These are phyloP conservation scores for Astragalus glycyphyllos DNA, from an alignment of 306 rosid genomes.

Conservation along the genomic window DNA sequence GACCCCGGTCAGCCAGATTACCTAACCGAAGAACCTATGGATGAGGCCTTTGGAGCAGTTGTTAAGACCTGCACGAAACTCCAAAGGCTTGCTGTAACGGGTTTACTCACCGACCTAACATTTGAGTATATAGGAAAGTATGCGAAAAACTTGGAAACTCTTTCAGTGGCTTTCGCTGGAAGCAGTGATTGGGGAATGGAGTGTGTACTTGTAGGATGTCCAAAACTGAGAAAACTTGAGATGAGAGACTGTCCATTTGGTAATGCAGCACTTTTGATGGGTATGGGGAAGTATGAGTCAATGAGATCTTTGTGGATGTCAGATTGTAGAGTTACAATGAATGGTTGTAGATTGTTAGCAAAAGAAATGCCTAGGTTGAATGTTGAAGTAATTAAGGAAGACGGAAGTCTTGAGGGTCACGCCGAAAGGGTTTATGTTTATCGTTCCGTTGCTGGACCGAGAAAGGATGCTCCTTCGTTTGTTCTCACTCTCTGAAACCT, in stretches of 20 bases:
- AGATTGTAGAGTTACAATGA: slow-evolving; percentile 70
- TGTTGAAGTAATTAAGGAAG: slow-evolving; percentile 79
- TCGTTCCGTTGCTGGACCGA: slow-evolving; percentile 83
- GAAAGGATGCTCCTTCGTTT: slow-evolving; percentile 82
- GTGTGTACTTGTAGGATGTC: slow-evolving; percentile 77
- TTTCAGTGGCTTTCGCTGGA: slow-evolving; percentile 89
- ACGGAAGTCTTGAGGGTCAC: slow-evolving; percentile 49
- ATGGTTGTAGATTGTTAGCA: slow-evolving; percentile 62
- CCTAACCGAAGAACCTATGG: slow-evolving; percentile 69
- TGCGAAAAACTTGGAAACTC: slow-evolving; percentile 80
- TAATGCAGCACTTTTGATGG: slow-evolving; percentile 68
- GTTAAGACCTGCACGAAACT: slow-evolving; percentile 80
- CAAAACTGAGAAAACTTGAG: slow-evolving; percentile 82
- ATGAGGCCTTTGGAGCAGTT: slow-evolving; percentile 84
- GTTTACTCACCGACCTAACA: slow-evolving; percentile 71
- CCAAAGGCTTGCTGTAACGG: slow-evolving; percentile 81
- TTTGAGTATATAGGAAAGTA: slow-evolving; percentile 79
- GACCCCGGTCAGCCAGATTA: slow-evolving; percentile 70
- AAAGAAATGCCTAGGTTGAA: slow-evolving; percentile 77
- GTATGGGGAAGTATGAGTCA: slow-evolving; percentile 68
- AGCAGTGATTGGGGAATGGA: slow-evolving; percentile 80
- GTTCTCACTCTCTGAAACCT: slow-evolving; percentile 68
- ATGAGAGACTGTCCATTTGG: slow-evolving; percentile 89
- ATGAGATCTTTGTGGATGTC: slow-evolving; percentile 96
- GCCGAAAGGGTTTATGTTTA: slow-evolving; percentile 75